A percentile compares a stretch with the other conserved stretches of the same genome.
Evolutionary conservation across 192 early-diverging fungal genomes (phyloP).

Genomic region (Mortierella hygrophila): DNA sequence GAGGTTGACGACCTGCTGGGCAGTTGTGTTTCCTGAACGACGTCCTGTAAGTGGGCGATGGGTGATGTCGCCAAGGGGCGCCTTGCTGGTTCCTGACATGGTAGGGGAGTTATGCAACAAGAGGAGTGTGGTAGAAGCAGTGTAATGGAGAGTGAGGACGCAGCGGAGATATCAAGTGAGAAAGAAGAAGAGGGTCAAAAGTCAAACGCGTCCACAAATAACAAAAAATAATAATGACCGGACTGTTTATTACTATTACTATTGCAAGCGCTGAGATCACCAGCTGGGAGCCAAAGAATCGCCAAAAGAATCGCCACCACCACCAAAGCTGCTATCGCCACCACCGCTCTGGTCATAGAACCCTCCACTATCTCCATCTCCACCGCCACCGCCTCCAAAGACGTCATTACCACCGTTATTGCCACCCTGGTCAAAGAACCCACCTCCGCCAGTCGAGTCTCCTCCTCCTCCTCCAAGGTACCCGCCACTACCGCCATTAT

Average conservation of each 20-base stretch:
- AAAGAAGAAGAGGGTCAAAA: neutral
- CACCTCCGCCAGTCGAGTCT: neutral
- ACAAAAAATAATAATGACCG: neutral
- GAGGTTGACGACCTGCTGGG: slow-evolving; percentile 1
- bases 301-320: too few relatives aligned
- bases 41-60: slow-evolving; percentile 23
- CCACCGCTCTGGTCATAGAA: slow-evolving; percentile 5
- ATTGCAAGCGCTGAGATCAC: too few relatives aligned
- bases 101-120: neutral
- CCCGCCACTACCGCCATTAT: neutral
- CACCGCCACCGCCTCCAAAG: neutral
- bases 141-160: neutral
- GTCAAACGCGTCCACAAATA: slow-evolving; percentile 11
- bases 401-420: slow-evolving; percentile 1
- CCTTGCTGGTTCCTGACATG: slow-evolving; percentile 5
- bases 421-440: slow-evolving; percentile 17
- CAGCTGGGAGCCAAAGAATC: neutral
- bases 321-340: neutral
- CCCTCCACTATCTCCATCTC: neutral
- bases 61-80: slow-evolving; percentile 48
- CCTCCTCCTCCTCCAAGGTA: neutral
- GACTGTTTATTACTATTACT: neutral
- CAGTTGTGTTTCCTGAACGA: slow-evolving; percentile 17
- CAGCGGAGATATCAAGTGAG: neutral
- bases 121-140: neutral